Base-by-base conservation (phyloP, 495 filamentous ascomycete species). In the Apiosordaria backusii region DNA sequence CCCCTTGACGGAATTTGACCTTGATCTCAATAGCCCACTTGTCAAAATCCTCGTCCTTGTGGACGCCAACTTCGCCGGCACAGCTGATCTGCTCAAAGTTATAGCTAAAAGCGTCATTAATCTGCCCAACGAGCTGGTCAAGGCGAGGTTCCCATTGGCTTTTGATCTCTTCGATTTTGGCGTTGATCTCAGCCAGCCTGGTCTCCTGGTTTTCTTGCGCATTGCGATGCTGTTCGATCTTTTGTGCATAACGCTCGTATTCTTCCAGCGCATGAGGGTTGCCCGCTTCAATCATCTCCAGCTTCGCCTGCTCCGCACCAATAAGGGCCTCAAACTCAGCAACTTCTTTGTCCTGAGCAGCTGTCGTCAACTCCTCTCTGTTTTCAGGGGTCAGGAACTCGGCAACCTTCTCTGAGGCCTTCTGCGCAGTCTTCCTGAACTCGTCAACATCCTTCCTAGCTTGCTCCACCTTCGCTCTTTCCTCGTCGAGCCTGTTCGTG, bases 71-170 rank as follows among this genome's bases (percentile, higher is more conserved):
- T 74, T 97, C 90, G 50, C 95, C 95, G n/a, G 93, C 95, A 73
- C 94, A 97, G 64, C 89, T 92, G 74, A 99, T 98, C 74, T 93
- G 90, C 69, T 88, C 85, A 74, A 99, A 97, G 69, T 93, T 97
- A 69, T 92, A 86, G 0, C 88, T 86, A 72, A 98, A 98, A 2
- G 93, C 93, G 24, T 90, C 87, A 71, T 90, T 96, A 75, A 99
- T 97, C 71, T 87, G 87, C 45, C 79, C 77, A 52, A 97, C 83
- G 19, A 98, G 83, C 9, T 78, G 80, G 68, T 98, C 93, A 21
- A 99, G 82, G 70, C 84, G 77, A 0, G 95, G 96, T 74, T 98
- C 95, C 92, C 92, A 99, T 53, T 84, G 82, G 23, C 77, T 77
- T 57, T 82, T 81, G 50, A 87, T 71, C 10, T 82, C 76, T 0